Percentiles rank a stretch among this genome's conserved stretches.
phyloP scores from a whole-genome alignment of 352 stramenopile species.

The Elongisporangium anandrum region DNA sequence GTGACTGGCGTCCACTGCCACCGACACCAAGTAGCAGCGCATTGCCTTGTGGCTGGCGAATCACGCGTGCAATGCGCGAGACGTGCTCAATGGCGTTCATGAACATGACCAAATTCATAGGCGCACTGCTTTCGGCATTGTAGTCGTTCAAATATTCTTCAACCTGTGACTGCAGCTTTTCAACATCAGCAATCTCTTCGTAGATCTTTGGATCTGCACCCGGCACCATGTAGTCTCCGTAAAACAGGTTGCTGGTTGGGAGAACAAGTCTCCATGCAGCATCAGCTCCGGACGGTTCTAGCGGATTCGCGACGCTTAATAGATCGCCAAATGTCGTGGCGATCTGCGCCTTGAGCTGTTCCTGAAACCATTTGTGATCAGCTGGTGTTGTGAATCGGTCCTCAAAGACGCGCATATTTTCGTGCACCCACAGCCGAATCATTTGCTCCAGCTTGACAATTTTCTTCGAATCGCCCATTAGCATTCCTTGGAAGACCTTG shows the following conservation, averaged over 20 bases:
- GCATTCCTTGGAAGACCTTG: slow-evolving; percentile 91
- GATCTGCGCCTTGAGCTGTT: slow-evolving; percentile 65
- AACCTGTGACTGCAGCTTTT: slow-evolving; percentile 81
- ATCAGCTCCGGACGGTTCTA: not conserved
- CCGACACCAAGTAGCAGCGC: slow-evolving; percentile 90
- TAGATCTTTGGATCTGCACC: slow-evolving; percentile 84
- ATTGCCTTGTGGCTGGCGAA: slow-evolving; percentile 86
- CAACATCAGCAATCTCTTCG: slow-evolving; percentile 83
- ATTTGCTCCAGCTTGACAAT: slow-evolving; percentile 61
- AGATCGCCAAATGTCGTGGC: slow-evolving; percentile 43
- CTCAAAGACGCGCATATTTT: slow-evolving; percentile 93
- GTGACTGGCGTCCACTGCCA: slow-evolving; percentile 88
- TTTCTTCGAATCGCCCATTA: slow-evolving; percentile 80
- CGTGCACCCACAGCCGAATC: slow-evolving; percentile 90
- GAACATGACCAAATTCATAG: slow-evolving; percentile 88
- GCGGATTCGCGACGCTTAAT: slow-evolving; percentile 17
- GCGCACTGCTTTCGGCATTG: slow-evolving; percentile 89
- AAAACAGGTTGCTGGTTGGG: slow-evolving; percentile 63
- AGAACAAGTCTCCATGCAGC: slow-evolving; percentile 6
- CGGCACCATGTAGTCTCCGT: slow-evolving; percentile 78
- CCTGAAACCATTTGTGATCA: slow-evolving; percentile 90
- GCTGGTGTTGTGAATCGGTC: slow-evolving; percentile 90
- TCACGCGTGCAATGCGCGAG: slow-evolving; percentile 75
- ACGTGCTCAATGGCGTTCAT: slow-evolving; percentile 88
- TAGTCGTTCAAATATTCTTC: slow-evolving; percentile 89